Percentiles rank a stretch among this genome's conserved stretches.
phyloP scores from a whole-genome alignment of 2,329 filamentous ascomycete genomes.

The Verticillium isaacii region DNA sequence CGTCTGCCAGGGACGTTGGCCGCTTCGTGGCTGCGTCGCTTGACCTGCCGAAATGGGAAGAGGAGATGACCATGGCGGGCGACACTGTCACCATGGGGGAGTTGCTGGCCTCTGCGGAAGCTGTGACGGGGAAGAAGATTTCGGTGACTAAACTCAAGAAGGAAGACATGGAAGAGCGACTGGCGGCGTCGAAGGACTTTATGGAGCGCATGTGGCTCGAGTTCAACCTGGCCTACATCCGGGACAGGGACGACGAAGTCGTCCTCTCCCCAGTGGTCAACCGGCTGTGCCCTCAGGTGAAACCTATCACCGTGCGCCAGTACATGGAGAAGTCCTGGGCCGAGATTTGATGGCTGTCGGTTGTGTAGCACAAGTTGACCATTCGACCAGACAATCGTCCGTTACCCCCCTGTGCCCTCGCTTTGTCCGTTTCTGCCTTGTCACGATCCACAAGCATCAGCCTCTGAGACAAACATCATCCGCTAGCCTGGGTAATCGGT shows the following conservation, averaged over 20 bases:
- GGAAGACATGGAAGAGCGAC: background rate
- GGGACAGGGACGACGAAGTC: slow-evolving; percentile 1
- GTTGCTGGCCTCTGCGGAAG: background rate
- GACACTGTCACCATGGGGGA: slow-evolving; percentile 1
- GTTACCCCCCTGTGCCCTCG: too few relatives aligned
- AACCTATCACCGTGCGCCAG: background rate
- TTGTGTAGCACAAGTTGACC: too few relatives aligned
- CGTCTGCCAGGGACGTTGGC: background rate
- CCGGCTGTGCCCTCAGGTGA: background rate
- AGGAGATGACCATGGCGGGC: background rate
- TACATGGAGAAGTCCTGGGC: slow-evolving; percentile 3
- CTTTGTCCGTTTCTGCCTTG: too few relatives aligned
- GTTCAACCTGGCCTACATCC: background rate
- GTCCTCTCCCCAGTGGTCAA: background rate
- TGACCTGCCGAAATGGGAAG: slow-evolving; percentile 1
- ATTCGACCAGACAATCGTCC: too few relatives aligned
- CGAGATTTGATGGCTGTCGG: background rate
- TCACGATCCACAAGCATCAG: too few relatives aligned
- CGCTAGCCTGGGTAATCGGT: too few relatives aligned
- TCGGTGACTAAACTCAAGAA: background rate
- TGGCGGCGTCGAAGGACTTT: background rate
- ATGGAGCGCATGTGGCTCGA: slow-evolving; percentile 1
- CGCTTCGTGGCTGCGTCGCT: slow-evolving; percentile 1
- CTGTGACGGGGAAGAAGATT: slow-evolving; percentile 1
- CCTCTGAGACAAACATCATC: too few relatives aligned